These are phyloP conservation scores for Phlegmacium glaucopus DNA, from an alignment of 768 basidiomycete species.

Conservation along the genomic window DNA sequence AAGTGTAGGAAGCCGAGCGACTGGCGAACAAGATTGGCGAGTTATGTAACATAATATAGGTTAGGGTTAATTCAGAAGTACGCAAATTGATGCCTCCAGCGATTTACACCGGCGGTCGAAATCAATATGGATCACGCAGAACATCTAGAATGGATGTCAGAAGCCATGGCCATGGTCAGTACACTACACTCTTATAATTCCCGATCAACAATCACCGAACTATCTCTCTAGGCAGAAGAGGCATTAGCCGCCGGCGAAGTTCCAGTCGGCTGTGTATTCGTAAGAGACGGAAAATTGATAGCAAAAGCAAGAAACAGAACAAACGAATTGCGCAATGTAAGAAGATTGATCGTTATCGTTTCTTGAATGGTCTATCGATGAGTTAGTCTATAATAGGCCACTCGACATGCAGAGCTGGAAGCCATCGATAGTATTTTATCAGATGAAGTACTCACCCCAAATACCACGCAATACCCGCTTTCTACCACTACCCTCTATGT, in stretches of 20 bases:
- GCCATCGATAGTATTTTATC: conserved; percentile 88
- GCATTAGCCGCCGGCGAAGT: conserved; percentile 85
- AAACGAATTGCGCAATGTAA: conserved; percentile 89
- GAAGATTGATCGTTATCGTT: conserved; percentile 13
- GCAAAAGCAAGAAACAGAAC: conserved; percentile 91
- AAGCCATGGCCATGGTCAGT: conserved; percentile 79
- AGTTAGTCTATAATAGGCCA: conserved; percentile 56
- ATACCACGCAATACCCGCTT: conserved; percentile 56
- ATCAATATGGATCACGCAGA: conserved; percentile 23
- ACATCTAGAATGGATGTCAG: conserved; percentile 68
- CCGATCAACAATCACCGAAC: background rate
- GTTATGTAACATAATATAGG: no score
- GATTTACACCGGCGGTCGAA: no score
- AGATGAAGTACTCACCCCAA: conserved; percentile 53
- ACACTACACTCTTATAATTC: conserved; percentile 1
- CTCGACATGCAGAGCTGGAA: conserved; percentile 95
- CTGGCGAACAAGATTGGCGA: no score
- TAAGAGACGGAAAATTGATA: conserved; percentile 71
- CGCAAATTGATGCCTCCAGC: no score
- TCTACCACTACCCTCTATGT: conserved; percentile 86
- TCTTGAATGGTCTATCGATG: background rate
- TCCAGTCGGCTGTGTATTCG: conserved; percentile 95
- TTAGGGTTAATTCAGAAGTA: no score
- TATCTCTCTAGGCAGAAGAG: conserved; percentile 61
- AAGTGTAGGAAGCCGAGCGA: no score